Base-by-base conservation (phyloP, 768 basidiomycete species). In the Macrolepiota dolichaula region DNA sequence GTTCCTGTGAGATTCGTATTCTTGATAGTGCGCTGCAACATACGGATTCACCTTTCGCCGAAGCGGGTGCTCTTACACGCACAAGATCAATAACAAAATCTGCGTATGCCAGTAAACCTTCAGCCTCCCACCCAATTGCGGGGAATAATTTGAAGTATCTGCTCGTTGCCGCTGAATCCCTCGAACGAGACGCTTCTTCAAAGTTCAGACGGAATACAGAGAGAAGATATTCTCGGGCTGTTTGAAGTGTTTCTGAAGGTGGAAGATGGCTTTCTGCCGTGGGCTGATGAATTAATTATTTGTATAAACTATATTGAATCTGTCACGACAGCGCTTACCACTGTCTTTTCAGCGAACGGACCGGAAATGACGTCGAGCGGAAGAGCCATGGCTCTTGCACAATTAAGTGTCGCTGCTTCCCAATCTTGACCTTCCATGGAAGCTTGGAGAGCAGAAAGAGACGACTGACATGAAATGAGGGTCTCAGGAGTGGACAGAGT, bases 81-180 rank as follows among this genome's bases (percentile, higher is more conserved):
- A 98, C 94, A 50, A 97, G 81, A 66, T 94, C 91, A 9, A 95
- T 88, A 6, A 99, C 94, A 72, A 98, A 99, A 11, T 87, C 83
- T 0, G 94, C 91, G 75, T 99, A 99, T 0, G 89, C 91, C 63
- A 94, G 86, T 25, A 99, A 79, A 1, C 97, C 97, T 72, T 96
- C 92, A 10, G 80, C 76, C 72, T 98, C 95, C 83, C 94, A 97
- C 5, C 94, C 94, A 55, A 99, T 95, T 2, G 88, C 87, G 3
- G 97, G 97, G 73, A 98, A 99, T 2, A 99, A 79, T 72, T 98
- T 95, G 82, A 99, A 99, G 76, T 92, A 98, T 12, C 97, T 87
- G 66, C 88, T 95, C 1, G 92, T 95, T 0, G 88, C 87, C 13
- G 87, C 87, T 25, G 94, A 89, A 74, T 98, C 94, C 27, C 92